Percentiles rank a stretch among this genome's conserved stretches.
Conservation (phyloP, 2,329 filamentous ascomycete species). For the Epichloe glyceriae region DNA sequence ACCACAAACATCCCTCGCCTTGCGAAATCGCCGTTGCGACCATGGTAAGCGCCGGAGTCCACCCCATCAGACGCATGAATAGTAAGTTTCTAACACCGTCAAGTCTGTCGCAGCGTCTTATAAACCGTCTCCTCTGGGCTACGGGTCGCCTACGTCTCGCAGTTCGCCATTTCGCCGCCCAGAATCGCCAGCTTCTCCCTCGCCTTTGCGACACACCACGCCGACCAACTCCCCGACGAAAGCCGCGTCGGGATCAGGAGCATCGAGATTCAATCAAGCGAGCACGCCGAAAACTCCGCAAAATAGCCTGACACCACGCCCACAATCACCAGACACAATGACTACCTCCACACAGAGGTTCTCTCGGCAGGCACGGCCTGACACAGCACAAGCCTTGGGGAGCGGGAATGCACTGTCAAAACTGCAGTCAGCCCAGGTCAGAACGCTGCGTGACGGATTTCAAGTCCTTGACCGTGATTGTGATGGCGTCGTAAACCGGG, state of each 20-base stretch:
- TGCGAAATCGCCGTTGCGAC: conserved; percentile 8
- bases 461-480: conserved; percentile 85
- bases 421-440: conserved; percentile 68
- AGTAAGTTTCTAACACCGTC: conserved; percentile 15
- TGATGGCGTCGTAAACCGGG: conserved; percentile 67
- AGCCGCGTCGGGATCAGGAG: conserved; percentile 12
- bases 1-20: conserved; percentile 7
- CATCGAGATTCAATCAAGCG: conserved; percentile 25
- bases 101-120: conserved; percentile 46
- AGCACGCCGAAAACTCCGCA: conserved; percentile 25
- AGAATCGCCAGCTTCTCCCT: conserved; percentile 53
- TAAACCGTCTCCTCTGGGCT: conserved; percentile 60
- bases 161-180: conserved; percentile 51
- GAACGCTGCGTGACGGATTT: conserved; percentile 83
- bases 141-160: conserved; percentile 49
- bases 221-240: conserved; percentile 50
- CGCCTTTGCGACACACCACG: conserved; percentile 49
- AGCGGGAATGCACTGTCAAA: conserved; percentile 50
- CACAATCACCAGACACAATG: conserved; percentile 18
- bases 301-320: conserved; percentile 26
- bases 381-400: conserved; percentile 23
- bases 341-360: conserved; percentile 24
- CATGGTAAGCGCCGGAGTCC: conserved; percentile 17
- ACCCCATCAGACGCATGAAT: conserved; percentile 11
- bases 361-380: conserved; percentile 16